Evolutionary conservation across 805 yeast species (phyloP), one percentile per base, ranked within the genome.

Genomic region (Suhomyces prunicola): DNA sequence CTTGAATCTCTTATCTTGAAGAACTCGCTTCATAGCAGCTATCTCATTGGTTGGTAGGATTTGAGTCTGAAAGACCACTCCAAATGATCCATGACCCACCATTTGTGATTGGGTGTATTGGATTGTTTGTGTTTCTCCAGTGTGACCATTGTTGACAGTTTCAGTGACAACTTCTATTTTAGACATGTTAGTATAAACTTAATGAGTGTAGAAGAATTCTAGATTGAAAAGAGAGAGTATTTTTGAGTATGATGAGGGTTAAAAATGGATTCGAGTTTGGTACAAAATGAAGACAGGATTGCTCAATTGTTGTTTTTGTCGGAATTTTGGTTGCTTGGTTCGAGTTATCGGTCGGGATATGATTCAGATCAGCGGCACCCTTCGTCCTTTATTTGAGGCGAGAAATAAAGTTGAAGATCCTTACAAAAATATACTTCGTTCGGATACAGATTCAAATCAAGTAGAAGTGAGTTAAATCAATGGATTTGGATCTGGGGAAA

Each of bases 41-140:
- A 84, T 81, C 61, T 86, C 88, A 55, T 87, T 84, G 22, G 87
- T 79, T 15, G 93, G 91, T 55, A 82, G 65, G 40, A 94, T 76
- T 54, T 82, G 84, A 6, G 97, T 90, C 60, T 90, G 94, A 67
- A 90, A 91, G n/a, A 94, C 99, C 33, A 91, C 92, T 2, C 99
- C 99, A 74, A 94, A 94, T n/a, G 98, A 92, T 9, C 99, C 99
- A 70, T 90, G 96, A n/a, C 99, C 99, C 42, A 93, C 94, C 80
- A 92, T 91, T 60, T 89, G 87, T 41, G 89, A 82, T 62, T 87
- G 90, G 15, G 92, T 87, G 72, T 89, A 90, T 47, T 85, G 83
- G 52, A 93, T 81, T 49, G 82, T 80, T 48, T 77, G 75, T 29
- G 75, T 63, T 57, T 83, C 84, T 51, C 88, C 90, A 7, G 86